Percentiles rank a stretch among this genome's conserved stretches.
Conservation (phyloP, 352 stramenopile species). For the Pythium monospermum region DNA sequence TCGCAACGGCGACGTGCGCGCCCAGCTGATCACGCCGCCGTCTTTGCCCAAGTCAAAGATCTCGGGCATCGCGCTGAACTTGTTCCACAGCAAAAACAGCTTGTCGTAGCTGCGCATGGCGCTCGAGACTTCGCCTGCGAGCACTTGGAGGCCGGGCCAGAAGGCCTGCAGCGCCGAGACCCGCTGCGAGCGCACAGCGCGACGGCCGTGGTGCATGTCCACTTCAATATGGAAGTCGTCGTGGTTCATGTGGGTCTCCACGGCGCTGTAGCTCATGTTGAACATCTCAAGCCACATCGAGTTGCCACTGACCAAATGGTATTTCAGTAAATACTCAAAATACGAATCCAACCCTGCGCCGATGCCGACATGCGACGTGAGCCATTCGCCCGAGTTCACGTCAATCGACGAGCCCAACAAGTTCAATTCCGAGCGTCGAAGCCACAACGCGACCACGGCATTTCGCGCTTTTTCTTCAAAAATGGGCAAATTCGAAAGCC, state of each 20-base stretch:
- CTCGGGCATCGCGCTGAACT: slow-evolving; percentile 95
- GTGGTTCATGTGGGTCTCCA: slow-evolving; percentile 75
- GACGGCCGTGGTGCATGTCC: slow-evolving; percentile 75
- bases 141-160: slow-evolving; percentile 94
- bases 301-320: slow-evolving; percentile 94
- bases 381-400: slow-evolving; percentile 81
- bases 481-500: slow-evolving; percentile 43
- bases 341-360: slow-evolving; percentile 95
- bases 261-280: slow-evolving; percentile 69
- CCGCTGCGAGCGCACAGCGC: slow-evolving; percentile 49
- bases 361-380: slow-evolving; percentile 77
- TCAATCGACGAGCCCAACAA: slow-evolving; percentile 95
- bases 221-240: slow-evolving; percentile 80
- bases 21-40: slow-evolving; percentile 70
- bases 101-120: slow-evolving; percentile 90
- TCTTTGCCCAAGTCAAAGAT: slow-evolving; percentile 77
- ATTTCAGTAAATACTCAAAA: slow-evolving; percentile 98
- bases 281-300: slow-evolving; percentile 91
- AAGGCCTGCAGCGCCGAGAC: slow-evolving; percentile 94
- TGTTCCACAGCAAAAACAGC: slow-evolving; percentile 93
- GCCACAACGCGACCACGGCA: slow-evolving; percentile 76
- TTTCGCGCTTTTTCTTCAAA: slow-evolving; percentile 59
- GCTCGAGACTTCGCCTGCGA: slow-evolving; percentile 89
- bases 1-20: slow-evolving; percentile 88
- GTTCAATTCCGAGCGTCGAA: slow-evolving; percentile 74